phyloP scores from a whole-genome alignment of 805 yeast species.

The Blastobotrys attinorum region DNA sequence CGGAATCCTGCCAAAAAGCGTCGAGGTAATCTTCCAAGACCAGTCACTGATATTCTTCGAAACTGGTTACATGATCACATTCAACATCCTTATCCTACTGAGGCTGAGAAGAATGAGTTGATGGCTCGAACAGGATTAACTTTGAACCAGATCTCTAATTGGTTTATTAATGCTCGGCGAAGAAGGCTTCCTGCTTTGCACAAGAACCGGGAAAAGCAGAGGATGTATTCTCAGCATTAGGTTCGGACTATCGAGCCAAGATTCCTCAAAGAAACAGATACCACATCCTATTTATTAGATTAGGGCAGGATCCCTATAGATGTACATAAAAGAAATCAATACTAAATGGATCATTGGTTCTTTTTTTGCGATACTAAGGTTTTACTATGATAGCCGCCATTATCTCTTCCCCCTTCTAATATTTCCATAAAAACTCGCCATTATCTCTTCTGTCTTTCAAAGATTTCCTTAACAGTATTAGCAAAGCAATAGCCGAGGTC shows the following conservation, averaged over 20 bases:
- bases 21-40: constrained; percentile 72
- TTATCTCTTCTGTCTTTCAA: too few species aligned
- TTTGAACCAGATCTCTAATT: constrained; percentile 72
- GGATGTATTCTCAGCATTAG: too few species aligned
- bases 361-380: too few species aligned
- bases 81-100: constrained; percentile 79
- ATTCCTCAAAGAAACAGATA: too few species aligned
- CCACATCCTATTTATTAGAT: too few species aligned
- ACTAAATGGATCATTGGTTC: background rate
- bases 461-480: too few species aligned
- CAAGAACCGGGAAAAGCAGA: background rate
- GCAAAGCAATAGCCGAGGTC: too few species aligned
- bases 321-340: background rate
- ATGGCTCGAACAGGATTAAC: constrained; percentile 69
- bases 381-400: too few species aligned
- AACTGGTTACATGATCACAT: constrained; percentile 69
- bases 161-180: constrained; percentile 85
- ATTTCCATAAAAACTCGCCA: too few species aligned
- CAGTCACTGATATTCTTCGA: constrained; percentile 62
- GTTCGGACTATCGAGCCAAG: too few species aligned
- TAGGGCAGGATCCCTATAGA: background rate
- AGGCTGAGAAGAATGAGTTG: constrained; percentile 63
- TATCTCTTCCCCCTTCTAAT: too few species aligned
- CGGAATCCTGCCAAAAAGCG: constrained; percentile 23
- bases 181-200: constrained; percentile 44